Conservation (phyloP, 345 rosid genomes). For the Ceriops decandra region DNA sequence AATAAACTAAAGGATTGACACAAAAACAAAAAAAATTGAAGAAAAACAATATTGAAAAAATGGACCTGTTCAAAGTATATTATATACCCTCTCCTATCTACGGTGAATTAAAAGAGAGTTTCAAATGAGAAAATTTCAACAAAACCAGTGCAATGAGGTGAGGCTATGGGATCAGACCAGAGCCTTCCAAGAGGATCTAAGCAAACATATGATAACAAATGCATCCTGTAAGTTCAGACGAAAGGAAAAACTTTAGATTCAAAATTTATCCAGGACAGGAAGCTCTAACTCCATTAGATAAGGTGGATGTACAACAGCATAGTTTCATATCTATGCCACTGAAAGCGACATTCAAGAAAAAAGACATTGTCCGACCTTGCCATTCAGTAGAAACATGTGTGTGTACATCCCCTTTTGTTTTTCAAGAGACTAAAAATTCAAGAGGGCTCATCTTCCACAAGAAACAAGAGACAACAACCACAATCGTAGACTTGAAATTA, state of each 20-base stretch:
- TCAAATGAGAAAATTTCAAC: background rate
- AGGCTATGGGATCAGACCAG: background rate
- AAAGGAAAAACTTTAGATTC: no score
- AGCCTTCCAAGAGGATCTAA: background rate
- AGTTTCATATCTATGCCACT: background rate
- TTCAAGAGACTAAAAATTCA: no score
- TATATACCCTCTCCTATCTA: slow-evolving; percentile 75
- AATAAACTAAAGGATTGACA: background rate
- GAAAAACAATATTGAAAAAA: slow-evolving; percentile 22
- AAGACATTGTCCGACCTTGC: background rate
- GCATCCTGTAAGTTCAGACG: background rate
- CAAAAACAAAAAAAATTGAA: background rate
- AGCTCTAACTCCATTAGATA: no score
- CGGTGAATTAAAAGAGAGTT: slow-evolving; percentile 6
- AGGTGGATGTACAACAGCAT: no score
- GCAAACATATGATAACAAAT: background rate
- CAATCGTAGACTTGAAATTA: no score
- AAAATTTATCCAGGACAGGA: no score
- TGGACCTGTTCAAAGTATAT: slow-evolving; percentile 61
- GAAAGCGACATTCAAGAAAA: background rate
- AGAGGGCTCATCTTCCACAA: no score
- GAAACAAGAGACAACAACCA: no score
- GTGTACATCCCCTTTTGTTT: no score
- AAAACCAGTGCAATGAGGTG: background rate
- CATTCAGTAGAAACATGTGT: background rate